Conservation (phyloP, 2,329 filamentous ascomycete genomes). For the Graphilbum fragrans region DNA sequence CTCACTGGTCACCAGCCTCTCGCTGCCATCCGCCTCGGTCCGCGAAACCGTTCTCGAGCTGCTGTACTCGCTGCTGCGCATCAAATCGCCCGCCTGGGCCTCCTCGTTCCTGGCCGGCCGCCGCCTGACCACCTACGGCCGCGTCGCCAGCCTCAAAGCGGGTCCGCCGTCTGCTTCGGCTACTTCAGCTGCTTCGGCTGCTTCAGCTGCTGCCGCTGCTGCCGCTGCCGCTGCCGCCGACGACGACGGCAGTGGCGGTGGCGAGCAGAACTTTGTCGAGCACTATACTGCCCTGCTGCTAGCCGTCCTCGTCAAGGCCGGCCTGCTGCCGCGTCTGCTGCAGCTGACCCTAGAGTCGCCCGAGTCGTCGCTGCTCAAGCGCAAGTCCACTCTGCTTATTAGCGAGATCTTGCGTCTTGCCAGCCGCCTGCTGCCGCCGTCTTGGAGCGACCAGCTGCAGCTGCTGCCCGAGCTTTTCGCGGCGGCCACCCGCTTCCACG, state of each 20-base stretch:
- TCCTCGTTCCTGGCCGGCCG: conserved; percentile 89
- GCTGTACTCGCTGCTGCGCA: conserved; percentile 66
- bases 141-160: conserved; percentile 76
- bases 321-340: conserved; percentile 50
- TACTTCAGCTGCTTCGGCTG: no score
- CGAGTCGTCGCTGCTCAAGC: conserved; percentile 58
- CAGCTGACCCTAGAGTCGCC: conserved; percentile 52
- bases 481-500: conserved; percentile 58
- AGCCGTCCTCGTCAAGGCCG: conserved; percentile 72
- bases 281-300: conserved; percentile 88
- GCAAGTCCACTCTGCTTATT: conserved; percentile 82
- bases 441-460: conserved; percentile 75
- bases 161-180: neutral
- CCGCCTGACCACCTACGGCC: conserved; percentile 88
- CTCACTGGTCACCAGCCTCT: conserved; percentile 59
- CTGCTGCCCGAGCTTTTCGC: conserved; percentile 77
- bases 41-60: conserved; percentile 78
- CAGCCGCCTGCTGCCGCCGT: conserved; percentile 69
- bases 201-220: conserved; percentile 32
- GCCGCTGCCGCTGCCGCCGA: conserved; percentile 39
- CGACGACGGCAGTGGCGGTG: conserved; percentile 47
- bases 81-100: conserved; percentile 91
- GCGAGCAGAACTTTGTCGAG: conserved; percentile 75
- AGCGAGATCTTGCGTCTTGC: conserved; percentile 86
- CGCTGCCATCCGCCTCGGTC: conserved; percentile 41